phyloP scores from a whole-genome alignment of 78 protist genomes.

The Speleostelium caveatum region DNA sequence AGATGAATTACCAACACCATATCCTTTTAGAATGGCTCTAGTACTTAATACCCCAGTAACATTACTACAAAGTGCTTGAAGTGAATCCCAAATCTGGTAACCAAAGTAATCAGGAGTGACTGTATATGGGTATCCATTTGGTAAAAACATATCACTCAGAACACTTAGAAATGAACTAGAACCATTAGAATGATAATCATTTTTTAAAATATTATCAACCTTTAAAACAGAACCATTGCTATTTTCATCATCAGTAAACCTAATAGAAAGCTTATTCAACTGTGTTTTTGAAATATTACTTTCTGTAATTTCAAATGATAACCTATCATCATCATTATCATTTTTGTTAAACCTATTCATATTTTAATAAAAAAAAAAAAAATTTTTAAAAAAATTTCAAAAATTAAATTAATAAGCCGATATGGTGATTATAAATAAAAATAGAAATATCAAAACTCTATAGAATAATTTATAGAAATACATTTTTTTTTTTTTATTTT shows the following conservation, averaged over 20 bases:
- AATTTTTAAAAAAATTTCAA: too few relatives aligned
- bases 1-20: slow-evolving; percentile 76
- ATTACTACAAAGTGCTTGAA: slow-evolving; percentile 83
- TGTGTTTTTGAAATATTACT: too few relatives aligned
- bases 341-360: too few relatives aligned
- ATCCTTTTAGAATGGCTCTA: slow-evolving; percentile 74
- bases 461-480: too few relatives aligned
- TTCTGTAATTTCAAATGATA: too few relatives aligned
- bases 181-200: too few relatives aligned
- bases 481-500: too few relatives aligned
- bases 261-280: slow-evolving; percentile 23
- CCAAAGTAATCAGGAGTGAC: slow-evolving; percentile 82
- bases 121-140: slow-evolving; percentile 86
- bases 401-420: too few relatives aligned
- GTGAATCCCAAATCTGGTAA: slow-evolving; percentile 88
- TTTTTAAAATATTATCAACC: slow-evolving; percentile 29
- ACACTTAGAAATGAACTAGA: background rate
- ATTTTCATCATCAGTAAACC: slow-evolving; percentile 23
- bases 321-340: too few relatives aligned
- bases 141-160: slow-evolving; percentile 43
- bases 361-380: too few relatives aligned
- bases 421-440: too few relatives aligned
- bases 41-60: slow-evolving; percentile 82
- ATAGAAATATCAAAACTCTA: too few relatives aligned
- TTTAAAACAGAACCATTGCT: slow-evolving; percentile 16